Evolutionary conservation across 371 early-diverging fungal species (phyloP), one percentile per base, ranked within the genome.

Genomic region (Parasitella parasitica): DNA sequence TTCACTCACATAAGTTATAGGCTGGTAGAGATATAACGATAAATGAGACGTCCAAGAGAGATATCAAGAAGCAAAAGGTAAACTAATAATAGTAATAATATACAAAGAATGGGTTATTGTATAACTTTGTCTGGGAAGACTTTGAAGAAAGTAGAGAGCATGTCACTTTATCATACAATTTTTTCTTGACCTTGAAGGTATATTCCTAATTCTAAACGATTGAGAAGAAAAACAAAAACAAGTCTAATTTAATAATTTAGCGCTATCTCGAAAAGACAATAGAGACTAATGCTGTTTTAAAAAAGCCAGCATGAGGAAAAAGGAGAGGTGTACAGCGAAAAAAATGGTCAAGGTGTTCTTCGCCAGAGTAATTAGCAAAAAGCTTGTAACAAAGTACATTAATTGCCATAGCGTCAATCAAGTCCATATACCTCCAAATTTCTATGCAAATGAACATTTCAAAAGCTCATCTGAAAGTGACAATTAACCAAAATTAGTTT

Each of bases 11-110:
- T 15, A 39, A 41, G 60, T 41, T 41, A 59, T 59, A 59, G 53
- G 38, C 60, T 51, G 39, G 46, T 35, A 27, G 54, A 61, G 50
- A 50, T 50, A 51, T 41, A 35, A 57, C 22, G 7, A 34, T 63
- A 38, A 57, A 57, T 52, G 35, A 63, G 41, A 52, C 43, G n/a
- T 52, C 46, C 20, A 51, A 63, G 64, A 63, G 54, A 57, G 53
- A 30, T 41, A 24, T 20, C 11, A 63, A 63, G 46, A 63, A 63
- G 28, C 64, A 63, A 53, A 63, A 63, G 64, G 64, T 63, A 63
- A 63, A 43, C 53, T 53, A 32, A 57, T 51, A 57, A 53, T 57
- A 53, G n/a, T n/a, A n/a, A n/a, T n/a, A 30, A 30, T 30, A 30
- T 8, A 30, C 32, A 30, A 30, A 30, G 32, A 4, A 30, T 30